Percentiles rank a stretch among this genome's conserved stretches.
phyloP scores from a whole-genome alignment of 257 asterid genomes.

The Dorcoceras hygrometricum region DNA sequence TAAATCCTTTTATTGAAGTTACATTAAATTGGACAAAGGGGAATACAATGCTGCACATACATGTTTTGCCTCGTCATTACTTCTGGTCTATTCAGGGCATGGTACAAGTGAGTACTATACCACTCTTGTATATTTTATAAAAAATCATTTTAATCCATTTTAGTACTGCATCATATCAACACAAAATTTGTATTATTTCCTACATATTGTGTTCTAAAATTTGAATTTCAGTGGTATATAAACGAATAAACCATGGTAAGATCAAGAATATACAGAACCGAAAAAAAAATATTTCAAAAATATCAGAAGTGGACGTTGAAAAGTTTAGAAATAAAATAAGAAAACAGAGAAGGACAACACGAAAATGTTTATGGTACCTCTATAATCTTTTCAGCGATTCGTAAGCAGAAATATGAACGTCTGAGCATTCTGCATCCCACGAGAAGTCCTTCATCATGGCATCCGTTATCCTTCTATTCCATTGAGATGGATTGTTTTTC shows the following conservation, averaged over 20 bases:
- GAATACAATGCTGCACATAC: constrained; percentile 20
- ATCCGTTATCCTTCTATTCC: constrained; percentile 49
- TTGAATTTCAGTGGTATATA: background rate
- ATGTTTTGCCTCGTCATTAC: constrained; percentile 12
- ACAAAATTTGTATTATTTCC: too few relatives aligned
- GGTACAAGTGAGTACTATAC: constrained; percentile 2
- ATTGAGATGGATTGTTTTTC: constrained; percentile 51
- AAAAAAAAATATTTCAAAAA: background rate
- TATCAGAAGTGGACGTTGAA: background rate
- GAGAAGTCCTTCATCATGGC: constrained; percentile 69
- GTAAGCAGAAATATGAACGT: constrained; percentile 60
- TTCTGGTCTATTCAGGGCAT: constrained; percentile 21
- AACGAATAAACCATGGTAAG: background rate
- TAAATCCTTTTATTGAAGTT: constrained; percentile 27
- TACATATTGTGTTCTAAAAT: too few relatives aligned
- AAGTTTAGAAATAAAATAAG: too few relatives aligned
- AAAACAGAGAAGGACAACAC: background rate
- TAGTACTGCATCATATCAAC: background rate
- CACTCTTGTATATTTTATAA: too few relatives aligned
- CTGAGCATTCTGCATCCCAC: constrained; percentile 69
- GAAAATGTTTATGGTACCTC: background rate
- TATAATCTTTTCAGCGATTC: constrained; percentile 37
- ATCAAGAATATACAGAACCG: background rate
- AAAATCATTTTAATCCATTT: background rate
- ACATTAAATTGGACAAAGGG: constrained; percentile 24